phyloP scores from a whole-genome alignment of 2,329 filamentous ascomycete genomes.

The Fusarium abutilonis region DNA sequence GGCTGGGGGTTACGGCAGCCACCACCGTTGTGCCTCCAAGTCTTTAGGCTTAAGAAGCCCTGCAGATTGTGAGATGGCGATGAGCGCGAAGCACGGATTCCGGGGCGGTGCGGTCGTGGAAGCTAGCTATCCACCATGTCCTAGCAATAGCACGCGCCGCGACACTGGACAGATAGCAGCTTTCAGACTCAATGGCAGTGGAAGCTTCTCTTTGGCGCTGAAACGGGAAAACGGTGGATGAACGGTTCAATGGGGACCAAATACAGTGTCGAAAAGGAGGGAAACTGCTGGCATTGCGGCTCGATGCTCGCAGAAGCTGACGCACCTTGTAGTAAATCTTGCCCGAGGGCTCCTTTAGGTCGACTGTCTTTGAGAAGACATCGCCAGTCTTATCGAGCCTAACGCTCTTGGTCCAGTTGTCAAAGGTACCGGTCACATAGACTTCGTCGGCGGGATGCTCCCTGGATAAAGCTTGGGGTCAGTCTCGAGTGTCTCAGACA shows the following conservation, averaged over 20 bases:
- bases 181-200: constrained; percentile 1
- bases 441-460: constrained; percentile 85
- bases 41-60: constrained; percentile 41
- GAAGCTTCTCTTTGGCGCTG: constrained; percentile 16
- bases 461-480: constrained; percentile 63
- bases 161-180: constrained; percentile 6
- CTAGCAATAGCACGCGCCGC: constrained; percentile 29
- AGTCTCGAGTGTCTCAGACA: constrained; percentile 42
- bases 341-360: constrained; percentile 69
- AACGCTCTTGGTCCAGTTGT: constrained; percentile 90
- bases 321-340: constrained; percentile 96
- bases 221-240: constrained; percentile 3
- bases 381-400: constrained; percentile 80
- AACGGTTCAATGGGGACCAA: constrained; percentile 8
- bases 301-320: constrained; percentile 38
- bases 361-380: constrained; percentile 82
- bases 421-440: constrained; percentile 95
- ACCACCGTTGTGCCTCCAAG: constrained; percentile 39
- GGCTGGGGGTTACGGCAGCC: constrained; percentile 36
- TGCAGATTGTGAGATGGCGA: constrained; percentile 37
- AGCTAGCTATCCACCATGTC: constrained; percentile 20
- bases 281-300: constrained; percentile 12
- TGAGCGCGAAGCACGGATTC: constrained; percentile 38
- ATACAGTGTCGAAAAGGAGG: constrained; percentile 24
- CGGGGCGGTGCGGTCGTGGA: constrained; percentile 20